A percentile compares a stretch with the other conserved stretches of the same genome.
Conservation (phyloP, 805 yeast species). For the Cyberlindnera meyerae region DNA sequence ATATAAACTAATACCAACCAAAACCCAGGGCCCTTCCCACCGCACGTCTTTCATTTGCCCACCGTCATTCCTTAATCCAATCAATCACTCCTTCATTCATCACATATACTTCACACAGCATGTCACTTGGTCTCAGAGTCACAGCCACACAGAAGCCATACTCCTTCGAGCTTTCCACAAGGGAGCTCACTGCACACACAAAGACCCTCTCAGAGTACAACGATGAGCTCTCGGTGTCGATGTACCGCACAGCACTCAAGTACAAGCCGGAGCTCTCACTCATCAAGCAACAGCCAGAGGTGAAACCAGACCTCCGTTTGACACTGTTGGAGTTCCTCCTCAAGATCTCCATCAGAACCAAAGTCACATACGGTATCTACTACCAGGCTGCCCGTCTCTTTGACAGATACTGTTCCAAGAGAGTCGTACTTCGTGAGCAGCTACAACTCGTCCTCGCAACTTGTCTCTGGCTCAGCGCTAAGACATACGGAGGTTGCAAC, state of each 20-base stretch:
- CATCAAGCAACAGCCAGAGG: constrained; percentile 85
- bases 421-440: constrained; percentile 81
- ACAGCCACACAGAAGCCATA: constrained; percentile 45
- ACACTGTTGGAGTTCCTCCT: constrained; percentile 75
- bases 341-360: constrained; percentile 60
- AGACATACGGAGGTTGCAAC: constrained; percentile 71
- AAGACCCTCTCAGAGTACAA: constrained; percentile 45
- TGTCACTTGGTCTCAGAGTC: constrained; percentile 31
- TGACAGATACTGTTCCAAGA: constrained; percentile 85
- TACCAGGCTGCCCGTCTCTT: constrained; percentile 68
- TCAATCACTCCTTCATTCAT: not conserved
- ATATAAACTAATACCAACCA: too few relatives aligned
- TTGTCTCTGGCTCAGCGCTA: constrained; percentile 89
- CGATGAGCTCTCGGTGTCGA: constrained; percentile 41
- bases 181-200: constrained; percentile 46
- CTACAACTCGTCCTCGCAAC: constrained; percentile 88
- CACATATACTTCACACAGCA: not conserved
- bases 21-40: not conserved
- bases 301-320: constrained; percentile 67
- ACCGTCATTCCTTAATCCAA: not conserved
- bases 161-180: constrained; percentile 43
- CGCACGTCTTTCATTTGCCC: not conserved
- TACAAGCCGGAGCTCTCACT: constrained; percentile 54
- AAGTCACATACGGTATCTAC: constrained; percentile 63
- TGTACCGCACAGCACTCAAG: constrained; percentile 31